phyloP scores from a whole-genome alignment of 768 basidiomycete genomes.

The Lyophyllum shimeji region DNA sequence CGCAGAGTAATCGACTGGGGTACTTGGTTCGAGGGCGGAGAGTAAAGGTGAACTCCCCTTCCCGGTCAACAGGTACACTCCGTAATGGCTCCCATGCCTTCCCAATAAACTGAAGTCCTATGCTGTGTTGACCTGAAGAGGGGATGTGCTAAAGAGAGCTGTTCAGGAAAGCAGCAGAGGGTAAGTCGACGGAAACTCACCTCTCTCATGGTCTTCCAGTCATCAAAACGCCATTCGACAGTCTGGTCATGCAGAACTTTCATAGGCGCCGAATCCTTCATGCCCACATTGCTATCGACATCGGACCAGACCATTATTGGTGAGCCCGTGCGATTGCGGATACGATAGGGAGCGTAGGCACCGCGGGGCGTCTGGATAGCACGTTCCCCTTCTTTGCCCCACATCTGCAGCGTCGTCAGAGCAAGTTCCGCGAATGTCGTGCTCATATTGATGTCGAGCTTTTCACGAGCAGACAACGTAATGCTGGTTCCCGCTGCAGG shows the following conservation, averaged over 20 bases:
- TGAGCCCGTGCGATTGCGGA: conserved; percentile 90
- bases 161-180: background rate
- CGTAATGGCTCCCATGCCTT: conserved; percentile 89
- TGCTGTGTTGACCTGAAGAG: conserved; percentile 74
- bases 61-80: conserved; percentile 87
- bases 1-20: conserved; percentile 81
- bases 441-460: conserved; percentile 89
- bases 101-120: conserved; percentile 81
- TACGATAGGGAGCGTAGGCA: conserved; percentile 89
- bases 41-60: conserved; percentile 87
- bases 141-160: conserved; percentile 51
- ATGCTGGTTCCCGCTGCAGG: conserved; percentile 53
- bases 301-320: conserved; percentile 86
- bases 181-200: conserved; percentile 36
- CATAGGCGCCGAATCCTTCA: conserved; percentile 49
- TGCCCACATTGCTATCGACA: conserved; percentile 49
- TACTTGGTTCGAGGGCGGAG: conserved; percentile 81
- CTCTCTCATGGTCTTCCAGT: conserved; percentile 93
- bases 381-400: conserved; percentile 71
- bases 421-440: conserved; percentile 88
- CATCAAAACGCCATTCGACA: conserved; percentile 96
- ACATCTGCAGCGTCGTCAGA: conserved; percentile 68
- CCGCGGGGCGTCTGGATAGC: conserved; percentile 79
- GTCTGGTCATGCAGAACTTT: conserved; percentile 73
- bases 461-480: conserved; percentile 70